phyloP scores from a whole-genome alignment of 345 rosid species.

The Murraya koenigii region DNA sequence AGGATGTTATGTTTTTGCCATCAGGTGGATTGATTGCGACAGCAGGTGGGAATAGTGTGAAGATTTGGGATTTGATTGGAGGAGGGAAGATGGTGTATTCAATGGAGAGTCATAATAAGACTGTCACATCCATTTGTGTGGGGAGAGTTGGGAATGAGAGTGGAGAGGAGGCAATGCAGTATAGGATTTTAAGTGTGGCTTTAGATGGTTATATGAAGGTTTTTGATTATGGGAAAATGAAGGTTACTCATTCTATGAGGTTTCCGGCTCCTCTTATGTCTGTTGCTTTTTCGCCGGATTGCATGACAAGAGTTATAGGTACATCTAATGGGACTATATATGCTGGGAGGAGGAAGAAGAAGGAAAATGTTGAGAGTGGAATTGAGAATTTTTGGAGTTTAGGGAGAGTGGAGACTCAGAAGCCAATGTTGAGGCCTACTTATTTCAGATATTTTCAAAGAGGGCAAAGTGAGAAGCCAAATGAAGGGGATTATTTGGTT shows the following conservation, averaged over 20 bases:
- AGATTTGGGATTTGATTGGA: slow-evolving; percentile 86
- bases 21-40: slow-evolving; percentile 88
- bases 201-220: slow-evolving; percentile 93
- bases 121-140: slow-evolving; percentile 69
- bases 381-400: slow-evolving; percentile 33
- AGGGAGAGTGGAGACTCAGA: slow-evolving; percentile 36
- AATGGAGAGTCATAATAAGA: slow-evolving; percentile 94
- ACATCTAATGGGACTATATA: slow-evolving; percentile 68
- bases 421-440: slow-evolving; percentile 50
- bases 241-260: slow-evolving; percentile 84
- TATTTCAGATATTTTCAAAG: slow-evolving; percentile 78
- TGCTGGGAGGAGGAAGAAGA: slow-evolving; percentile 68
- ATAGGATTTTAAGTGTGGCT: slow-evolving; percentile 75
- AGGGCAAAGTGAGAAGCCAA: slow-evolving; percentile 79
- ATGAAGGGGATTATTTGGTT: slow-evolving; percentile 61
- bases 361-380: slow-evolving; percentile 41
- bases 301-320: slow-evolving; percentile 62
- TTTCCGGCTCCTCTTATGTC: slow-evolving; percentile 87
- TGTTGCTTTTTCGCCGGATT: slow-evolving; percentile 56
- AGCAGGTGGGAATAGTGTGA: slow-evolving; percentile 76
- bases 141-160: slow-evolving; percentile 47
- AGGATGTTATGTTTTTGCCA: slow-evolving; percentile 82
- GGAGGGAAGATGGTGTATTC: slow-evolving; percentile 81
- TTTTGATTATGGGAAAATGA: slow-evolving; percentile 74
- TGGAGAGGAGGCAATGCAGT: slow-evolving; percentile 39